These are phyloP conservation scores for Retiboletus flavoniger DNA, from an alignment of 1,284 basidiomycete genomes.

Conservation along the genomic window DNA sequence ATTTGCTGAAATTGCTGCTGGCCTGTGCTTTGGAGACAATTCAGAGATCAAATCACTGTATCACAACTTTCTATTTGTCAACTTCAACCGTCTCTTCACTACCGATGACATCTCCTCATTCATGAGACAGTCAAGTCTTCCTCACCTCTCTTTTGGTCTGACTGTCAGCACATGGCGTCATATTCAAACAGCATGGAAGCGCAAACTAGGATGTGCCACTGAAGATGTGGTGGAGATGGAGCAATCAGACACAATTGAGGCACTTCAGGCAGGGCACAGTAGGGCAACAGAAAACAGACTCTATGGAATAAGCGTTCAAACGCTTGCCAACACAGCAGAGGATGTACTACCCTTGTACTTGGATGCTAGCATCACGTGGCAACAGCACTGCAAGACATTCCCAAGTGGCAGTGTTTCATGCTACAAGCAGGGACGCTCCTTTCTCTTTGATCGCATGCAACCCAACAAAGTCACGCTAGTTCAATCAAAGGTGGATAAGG, in stretches of 20 bases:
- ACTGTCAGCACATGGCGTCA: background rate
- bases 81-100: background rate
- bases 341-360: background rate
- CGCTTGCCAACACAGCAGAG: background rate
- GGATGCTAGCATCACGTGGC: background rate
- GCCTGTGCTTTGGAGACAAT: background rate
- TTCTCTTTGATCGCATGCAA: no score
- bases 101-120: background rate
- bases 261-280: background rate
- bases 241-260: background rate
- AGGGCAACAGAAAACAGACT: background rate
- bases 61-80: background rate
- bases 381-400: background rate
- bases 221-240: background rate
- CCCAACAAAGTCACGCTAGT: no score
- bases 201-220: background rate
- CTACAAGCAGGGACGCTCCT: no score
- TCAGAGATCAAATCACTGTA: background rate
- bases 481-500: no score
- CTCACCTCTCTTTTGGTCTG: background rate
- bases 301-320: background rate
- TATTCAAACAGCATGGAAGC: background rate
- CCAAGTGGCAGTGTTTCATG: no score
- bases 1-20: background rate
- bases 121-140: background rate